Conservation (phyloP, 345 rosid species). For the Geranium rotundifolium region DNA sequence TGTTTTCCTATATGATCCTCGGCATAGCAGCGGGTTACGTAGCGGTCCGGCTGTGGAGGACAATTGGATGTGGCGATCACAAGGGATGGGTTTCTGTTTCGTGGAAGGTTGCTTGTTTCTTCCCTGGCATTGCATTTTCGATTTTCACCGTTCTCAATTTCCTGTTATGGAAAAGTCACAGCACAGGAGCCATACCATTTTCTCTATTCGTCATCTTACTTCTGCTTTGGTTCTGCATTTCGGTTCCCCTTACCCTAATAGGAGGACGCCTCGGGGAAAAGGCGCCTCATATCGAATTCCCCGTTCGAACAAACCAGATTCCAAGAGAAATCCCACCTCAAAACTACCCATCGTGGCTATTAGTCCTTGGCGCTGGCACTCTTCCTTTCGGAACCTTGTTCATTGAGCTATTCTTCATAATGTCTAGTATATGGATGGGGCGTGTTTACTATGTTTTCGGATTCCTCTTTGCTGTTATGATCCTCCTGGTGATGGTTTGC, state of each 20-base stretch:
- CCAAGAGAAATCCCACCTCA: conserved; percentile 21
- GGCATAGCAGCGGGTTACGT: conserved; percentile 18
- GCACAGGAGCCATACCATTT: conserved; percentile 20
- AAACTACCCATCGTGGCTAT: conserved; percentile 20
- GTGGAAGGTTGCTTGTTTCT: conserved; percentile 18
- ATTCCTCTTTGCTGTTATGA: conserved; percentile 16
- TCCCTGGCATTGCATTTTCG: conserved; percentile 19
- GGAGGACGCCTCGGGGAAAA: conserved; percentile 17
- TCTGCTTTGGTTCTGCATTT: conserved; percentile 22
- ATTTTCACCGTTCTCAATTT: conserved; percentile 6
- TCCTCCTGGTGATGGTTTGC: conserved; percentile 18
- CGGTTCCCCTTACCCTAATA: conserved; percentile 19
- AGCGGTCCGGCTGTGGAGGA: conserved; percentile 20
- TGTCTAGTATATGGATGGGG: conserved; percentile 24
- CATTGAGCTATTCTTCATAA: conserved; percentile 22
- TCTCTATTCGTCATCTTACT: conserved; percentile 18
- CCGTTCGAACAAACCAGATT: conserved; percentile 19
- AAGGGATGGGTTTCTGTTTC: conserved; percentile 19
- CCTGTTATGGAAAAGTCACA: conserved; percentile 17
- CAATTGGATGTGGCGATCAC: conserved; percentile 15
- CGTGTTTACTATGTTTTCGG: conserved; percentile 21
- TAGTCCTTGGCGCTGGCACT: conserved; percentile 18
- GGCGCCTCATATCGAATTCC: conserved; percentile 7
- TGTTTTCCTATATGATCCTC: conserved; percentile 21
- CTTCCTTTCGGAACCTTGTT: conserved; percentile 20